Evolutionary conservation across 768 basidiomycete genomes (phyloP), one percentile per base, ranked within the genome.

Genomic region (Tylopilus plumbeoviolaceoides): DNA sequence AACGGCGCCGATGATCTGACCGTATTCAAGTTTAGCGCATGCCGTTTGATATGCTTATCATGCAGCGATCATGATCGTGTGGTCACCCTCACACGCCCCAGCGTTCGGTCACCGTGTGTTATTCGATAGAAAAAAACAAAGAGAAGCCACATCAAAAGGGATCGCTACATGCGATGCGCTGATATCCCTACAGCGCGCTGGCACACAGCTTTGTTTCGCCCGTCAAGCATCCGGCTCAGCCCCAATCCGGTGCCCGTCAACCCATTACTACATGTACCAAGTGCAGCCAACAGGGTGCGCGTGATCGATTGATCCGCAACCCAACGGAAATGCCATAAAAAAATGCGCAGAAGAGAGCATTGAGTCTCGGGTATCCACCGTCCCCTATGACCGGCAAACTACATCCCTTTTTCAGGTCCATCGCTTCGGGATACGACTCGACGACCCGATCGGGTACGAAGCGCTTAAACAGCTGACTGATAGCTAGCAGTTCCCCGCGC

Each of bases 401-500:
- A 10, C 28, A 9, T n/a, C 50, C 36, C 41, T 23, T 51, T 39
- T 40, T 33, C 27, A 20, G 31, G n/a, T 44, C n/a, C 42, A 25
- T 18, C 23, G 21, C 7, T 35, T 25, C 31, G 40, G 35, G n/a
- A 49, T 20, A 36, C 18, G 4, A 12, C 4, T 23, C 23, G 23
- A 23, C 5, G 23, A 23, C 48, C 33, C 33, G 21, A 50, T 56
- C 44, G 25, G 47, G 21, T 17, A 25, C 41, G 39, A 47, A 52
- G 25, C 8, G 7, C 40, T 14, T 18, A 21, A 39, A 31, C 23
- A 0, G n/a, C 30, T 36, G 15, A 28, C 15, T 40, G 40, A 48
- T 36, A n/a, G 30, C 23, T 30, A 7, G 8, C 30, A 41, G 4
- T 51, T 53, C 62, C 36, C 58, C 59, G 40, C 52, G 46, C 51